A percentile compares a stretch with the other conserved stretches of the same genome.
Evolutionary conservation across 2,329 filamentous ascomycete genomes (phyloP).

Genomic region (Chaetomiaceae sp.): DNA sequence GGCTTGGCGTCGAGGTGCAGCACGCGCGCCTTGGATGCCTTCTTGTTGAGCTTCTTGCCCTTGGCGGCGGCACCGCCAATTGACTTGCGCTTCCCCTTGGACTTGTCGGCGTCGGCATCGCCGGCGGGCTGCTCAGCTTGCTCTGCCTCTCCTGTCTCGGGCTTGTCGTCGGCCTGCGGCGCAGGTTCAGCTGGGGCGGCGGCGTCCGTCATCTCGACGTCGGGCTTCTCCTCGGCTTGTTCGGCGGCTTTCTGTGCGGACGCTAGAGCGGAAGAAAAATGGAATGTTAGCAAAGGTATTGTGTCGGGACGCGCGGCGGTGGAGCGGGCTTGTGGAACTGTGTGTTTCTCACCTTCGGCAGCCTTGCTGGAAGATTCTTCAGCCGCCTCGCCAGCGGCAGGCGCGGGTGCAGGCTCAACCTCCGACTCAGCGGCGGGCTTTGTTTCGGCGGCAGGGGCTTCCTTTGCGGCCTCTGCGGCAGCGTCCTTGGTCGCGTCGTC

Average conservation of each 20-base stretch:
- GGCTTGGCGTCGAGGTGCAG: conserved; percentile 76
- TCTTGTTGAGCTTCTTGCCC: conserved; percentile 78
- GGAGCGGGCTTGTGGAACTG: not conserved
- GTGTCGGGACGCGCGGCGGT: not conserved
- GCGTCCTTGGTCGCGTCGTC: conserved; percentile 14
- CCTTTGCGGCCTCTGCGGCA: conserved; percentile 6
- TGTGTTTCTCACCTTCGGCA: conserved; percentile 22
- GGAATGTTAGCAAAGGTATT: conserved; percentile 9
- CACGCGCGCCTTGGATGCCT: conserved; percentile 70
- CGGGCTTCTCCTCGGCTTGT: conserved; percentile 28
- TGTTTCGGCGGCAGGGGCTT: conserved; percentile 17
- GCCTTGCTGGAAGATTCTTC: conserved; percentile 22
- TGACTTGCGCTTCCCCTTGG: conserved; percentile 68
- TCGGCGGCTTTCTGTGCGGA: conserved; percentile 20
- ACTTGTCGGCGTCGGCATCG: conserved; percentile 31
- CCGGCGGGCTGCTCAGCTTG: conserved; percentile 26
- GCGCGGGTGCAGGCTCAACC: conserved; percentile 15
- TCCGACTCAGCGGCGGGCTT: conserved; percentile 19
- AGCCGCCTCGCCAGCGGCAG: conserved; percentile 26
- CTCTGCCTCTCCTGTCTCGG: conserved; percentile 24
- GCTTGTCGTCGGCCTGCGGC: conserved; percentile 19
- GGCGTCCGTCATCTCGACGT: conserved; percentile 68
- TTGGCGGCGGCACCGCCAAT: conserved; percentile 61
- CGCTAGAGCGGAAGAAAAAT: not conserved
- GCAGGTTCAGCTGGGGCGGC: conserved; percentile 43